Evolutionary conservation across 2,329 filamentous ascomycete genomes (phyloP), one percentile per base, ranked within the genome.

Genomic region (Scytalidium sp.): DNA sequence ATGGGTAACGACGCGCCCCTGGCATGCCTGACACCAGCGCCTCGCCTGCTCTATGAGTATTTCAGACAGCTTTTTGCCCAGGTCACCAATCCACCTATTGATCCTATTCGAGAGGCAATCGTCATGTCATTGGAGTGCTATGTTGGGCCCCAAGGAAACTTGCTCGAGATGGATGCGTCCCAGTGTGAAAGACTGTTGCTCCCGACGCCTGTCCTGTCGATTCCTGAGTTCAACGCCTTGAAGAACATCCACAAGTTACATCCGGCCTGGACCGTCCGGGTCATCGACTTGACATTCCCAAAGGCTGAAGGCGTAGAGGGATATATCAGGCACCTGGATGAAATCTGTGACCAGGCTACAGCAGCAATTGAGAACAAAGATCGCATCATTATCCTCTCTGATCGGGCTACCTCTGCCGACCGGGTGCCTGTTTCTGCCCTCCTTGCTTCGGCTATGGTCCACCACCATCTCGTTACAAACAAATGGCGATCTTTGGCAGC

Each of bases 71-170:
- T 97, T 41, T 97, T 97, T 69, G 93, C 93, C 9, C 93, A 97
- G 74, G 93, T 97, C 68, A 97, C 93, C 54, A 97, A 97, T 71
- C 93, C 93, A 59, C 93, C 93, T 13, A 97, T 97, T 64, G 93
- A 97, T 65, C 93, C 93, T 25, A 97, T 97, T 61, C 83, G 93
- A 70, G 93, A 97, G 78, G 93, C 92, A 22, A 94, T 97, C 63
- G 93, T 97, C 70, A 97, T 97, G 93, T 97, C 93, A 49, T 75
- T 97, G 39, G 92, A 96, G 67, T 95, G 93, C 63, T 97, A 97
- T 66, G 89, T 97, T 60, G 93, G 93, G 44, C 93, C 93, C 42
- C 93, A 97, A 71, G 93, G 93, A 51, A 97, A 97, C 67, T 75
- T 97, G 50, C 78, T 97, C 23, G 92, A 96, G 72, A 97, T 97